phyloP scores from a whole-genome alignment of 2,329 filamentous ascomycete species.

The Fusarium circinatum region DNA sequence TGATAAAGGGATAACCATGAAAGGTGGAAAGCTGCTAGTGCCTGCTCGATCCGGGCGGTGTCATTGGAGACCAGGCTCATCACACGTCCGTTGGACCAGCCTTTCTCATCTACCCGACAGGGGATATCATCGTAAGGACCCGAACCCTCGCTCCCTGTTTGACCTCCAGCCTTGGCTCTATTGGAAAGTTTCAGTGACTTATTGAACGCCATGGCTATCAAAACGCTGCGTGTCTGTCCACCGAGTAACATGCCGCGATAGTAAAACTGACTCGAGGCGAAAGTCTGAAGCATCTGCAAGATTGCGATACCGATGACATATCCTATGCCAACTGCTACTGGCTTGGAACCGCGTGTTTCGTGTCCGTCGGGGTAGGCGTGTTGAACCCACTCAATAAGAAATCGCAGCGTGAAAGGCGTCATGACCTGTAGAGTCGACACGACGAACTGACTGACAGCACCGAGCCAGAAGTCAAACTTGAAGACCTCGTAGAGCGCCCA shows the following conservation, averaged over 20 bases:
- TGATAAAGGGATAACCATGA: background rate
- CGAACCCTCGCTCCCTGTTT: background rate
- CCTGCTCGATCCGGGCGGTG: background rate
- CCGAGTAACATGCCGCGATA: background rate
- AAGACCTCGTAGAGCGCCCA: background rate
- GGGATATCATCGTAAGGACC: background rate
- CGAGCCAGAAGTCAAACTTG: background rate
- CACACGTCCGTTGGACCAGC: background rate
- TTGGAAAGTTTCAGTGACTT: background rate
- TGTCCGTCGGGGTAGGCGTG: background rate
- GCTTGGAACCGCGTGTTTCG: background rate
- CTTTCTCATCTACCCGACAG: background rate
- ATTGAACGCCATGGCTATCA: background rate
- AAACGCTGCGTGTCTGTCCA: background rate
- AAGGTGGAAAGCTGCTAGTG: background rate
- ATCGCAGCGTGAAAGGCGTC: background rate
- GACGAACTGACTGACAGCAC: background rate
- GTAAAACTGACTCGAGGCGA: background rate
- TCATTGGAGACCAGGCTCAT: constrained; percentile 1
- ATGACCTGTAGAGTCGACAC: background rate
- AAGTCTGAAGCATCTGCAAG: background rate
- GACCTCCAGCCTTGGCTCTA: background rate
- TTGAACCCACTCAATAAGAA: background rate
- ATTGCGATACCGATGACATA: background rate
- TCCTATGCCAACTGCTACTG: background rate